Base-by-base conservation (phyloP, 75 land plant genomes). In the Cryptomeria japonica region DNA sequence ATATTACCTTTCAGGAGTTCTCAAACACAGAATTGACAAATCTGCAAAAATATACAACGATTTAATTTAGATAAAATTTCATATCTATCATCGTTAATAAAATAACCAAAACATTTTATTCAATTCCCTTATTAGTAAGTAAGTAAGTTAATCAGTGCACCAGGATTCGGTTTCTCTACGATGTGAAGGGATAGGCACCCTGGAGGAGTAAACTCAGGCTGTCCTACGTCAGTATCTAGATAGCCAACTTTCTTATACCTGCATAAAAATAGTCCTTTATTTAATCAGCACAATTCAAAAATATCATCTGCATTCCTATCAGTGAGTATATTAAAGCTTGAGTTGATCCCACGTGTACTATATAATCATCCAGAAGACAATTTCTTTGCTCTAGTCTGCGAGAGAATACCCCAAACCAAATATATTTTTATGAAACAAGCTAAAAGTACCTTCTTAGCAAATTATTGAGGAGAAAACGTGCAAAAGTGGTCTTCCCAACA, bases 171-270 rank as follows among this genome's bases (percentile, higher is more conserved):
- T 68, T 87, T 78, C 56, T 95, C 93, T 87, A 97, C 86, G 38
- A 96, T 73, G 70, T 94, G 96, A 36, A 97, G 91, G 5, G 99
- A 96, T 3, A 96, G 86, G 80, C 91, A 93, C 37, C 99, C 99
- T 77, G 98, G 96, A 84, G 94, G 88, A 73, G 97, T 94, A 78
- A 96, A 95, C 89, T 96, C 98, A 2, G 98, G 90, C 87, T 97
- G 99, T 42, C 99, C 98, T 49, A 96, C 95, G 88, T 97, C 98
- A 25, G 98, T 93, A 73, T 97, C 99, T 89, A 97, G 87, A 89
- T 95, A 97, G 49, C 92, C 98, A 14, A 97, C 98, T 64, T 87
- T 91, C 72, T 86, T 89, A 86, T 92, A 92, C 78, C 99, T 97
- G 53, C 39, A 85, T 72, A 16, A 39, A 86, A 88, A 46, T 13